These are phyloP conservation scores for Aquilaria agallochum DNA, from an alignment of 441 rosid species.

Conservation along the genomic window DNA sequence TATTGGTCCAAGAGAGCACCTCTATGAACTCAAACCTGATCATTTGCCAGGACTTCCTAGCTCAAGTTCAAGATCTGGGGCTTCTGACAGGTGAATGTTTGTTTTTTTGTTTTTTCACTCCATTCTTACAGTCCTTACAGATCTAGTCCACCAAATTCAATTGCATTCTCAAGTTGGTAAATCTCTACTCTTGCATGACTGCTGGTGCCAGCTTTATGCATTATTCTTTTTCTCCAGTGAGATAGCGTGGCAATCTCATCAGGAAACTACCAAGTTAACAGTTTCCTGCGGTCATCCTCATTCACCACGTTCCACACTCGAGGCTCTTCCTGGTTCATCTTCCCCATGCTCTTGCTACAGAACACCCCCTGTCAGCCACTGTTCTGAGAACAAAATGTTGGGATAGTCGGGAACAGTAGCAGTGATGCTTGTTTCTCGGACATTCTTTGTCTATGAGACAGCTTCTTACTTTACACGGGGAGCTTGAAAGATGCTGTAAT, in stretches of 20 bases:
- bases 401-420: slow-evolving; percentile 19
- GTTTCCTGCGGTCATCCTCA: slow-evolving; percentile 28
- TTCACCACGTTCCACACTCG: slow-evolving; percentile 51
- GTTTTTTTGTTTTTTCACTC: neutral
- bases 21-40: slow-evolving; percentile 40
- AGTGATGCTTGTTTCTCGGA: slow-evolving; percentile 1
- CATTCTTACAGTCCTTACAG: neutral
- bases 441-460: slow-evolving; percentile 6
- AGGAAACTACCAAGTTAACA: slow-evolving; percentile 38
- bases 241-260: slow-evolving; percentile 30
- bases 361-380: slow-evolving; percentile 5
- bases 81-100: slow-evolving; percentile 49
- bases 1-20: slow-evolving; percentile 33
- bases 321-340: slow-evolving; percentile 31
- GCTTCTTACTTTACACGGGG: slow-evolving; percentile 1
- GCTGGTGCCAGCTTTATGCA: slow-evolving; percentile 38
- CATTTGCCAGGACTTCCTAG: slow-evolving; percentile 29
- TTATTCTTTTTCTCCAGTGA: slow-evolving; percentile 62
- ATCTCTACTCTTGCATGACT: slow-evolving; percentile 19
- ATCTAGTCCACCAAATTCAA: neutral
- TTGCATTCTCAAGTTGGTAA: slow-evolving; percentile 9
- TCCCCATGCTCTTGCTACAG: slow-evolving; percentile 20
- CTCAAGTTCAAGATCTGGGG: slow-evolving; percentile 25
- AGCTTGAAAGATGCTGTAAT: slow-evolving; percentile 1
- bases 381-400: slow-evolving; percentile 7